These are phyloP conservation scores for Dendrobium huoshanense DNA, from an alignment of 106 monocot genomes.

Conservation along the genomic window DNA sequence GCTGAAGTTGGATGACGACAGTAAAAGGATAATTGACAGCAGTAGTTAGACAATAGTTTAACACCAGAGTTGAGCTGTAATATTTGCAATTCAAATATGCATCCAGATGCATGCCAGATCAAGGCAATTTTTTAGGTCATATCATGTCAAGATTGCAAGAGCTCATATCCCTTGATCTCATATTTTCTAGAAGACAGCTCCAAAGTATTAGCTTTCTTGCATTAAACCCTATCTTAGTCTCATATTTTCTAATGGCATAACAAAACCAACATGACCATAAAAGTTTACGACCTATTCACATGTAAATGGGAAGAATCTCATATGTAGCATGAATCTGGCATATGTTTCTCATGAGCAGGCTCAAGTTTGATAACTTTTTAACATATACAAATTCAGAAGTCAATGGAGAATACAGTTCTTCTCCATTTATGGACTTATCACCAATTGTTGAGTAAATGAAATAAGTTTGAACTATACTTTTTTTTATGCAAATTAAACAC, in stretches of 20 bases:
- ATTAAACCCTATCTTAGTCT: neutral
- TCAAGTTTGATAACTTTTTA: neutral
- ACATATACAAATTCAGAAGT: neutral
- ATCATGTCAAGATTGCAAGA: neutral
- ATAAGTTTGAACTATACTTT: neutral
- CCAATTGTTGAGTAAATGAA: neutral
- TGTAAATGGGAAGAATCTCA: neutral
- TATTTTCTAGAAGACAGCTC: neutral
- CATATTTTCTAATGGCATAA: conserved; percentile 1
- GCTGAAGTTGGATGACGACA: no score
- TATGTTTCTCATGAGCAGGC: neutral
- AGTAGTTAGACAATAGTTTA: no score
- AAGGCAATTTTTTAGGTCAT: no score
- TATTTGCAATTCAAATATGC: no score
- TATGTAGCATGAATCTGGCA: neutral
- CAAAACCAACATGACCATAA: neutral
- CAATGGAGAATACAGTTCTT: neutral
- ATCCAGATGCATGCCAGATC: no score
- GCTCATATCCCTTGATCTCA: neutral
- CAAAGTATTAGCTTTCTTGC: neutral
- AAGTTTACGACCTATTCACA: neutral
- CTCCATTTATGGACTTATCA: neutral
- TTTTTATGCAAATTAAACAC: neutral
- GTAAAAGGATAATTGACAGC: no score
- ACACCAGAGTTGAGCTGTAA: no score